These are phyloP conservation scores for Termitomyces sp. DNA, from an alignment of 768 basidiomycete genomes.

Conservation along the genomic window DNA sequence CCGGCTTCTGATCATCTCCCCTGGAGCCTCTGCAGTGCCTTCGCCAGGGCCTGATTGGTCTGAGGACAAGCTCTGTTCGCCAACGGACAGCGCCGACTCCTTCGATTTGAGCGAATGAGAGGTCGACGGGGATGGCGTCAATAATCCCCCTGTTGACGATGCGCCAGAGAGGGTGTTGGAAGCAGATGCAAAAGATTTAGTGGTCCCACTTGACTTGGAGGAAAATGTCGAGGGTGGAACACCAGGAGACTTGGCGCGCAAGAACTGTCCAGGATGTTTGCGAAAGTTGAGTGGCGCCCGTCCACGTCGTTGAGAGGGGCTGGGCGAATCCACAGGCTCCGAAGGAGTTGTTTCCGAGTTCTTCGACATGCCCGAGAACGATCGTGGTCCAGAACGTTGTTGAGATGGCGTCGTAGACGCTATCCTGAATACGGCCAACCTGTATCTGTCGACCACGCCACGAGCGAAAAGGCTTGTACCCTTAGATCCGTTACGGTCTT, in stretches of 20 bases:
- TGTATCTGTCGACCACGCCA: conserved; percentile 88
- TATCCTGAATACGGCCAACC: conserved; percentile 81
- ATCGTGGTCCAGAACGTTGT: conserved; percentile 34
- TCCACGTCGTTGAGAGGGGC: conserved; percentile 58
- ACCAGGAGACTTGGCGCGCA: conserved; percentile 63
- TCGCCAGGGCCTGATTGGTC: conserved; percentile 62
- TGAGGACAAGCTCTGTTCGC: conserved; percentile 64
- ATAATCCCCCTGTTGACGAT: conserved; percentile 39
- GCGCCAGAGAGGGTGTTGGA: conserved; percentile 42
- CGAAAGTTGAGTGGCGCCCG: conserved; percentile 65
- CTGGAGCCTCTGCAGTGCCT: conserved; percentile 15
- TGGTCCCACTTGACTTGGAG: conserved; percentile 32
- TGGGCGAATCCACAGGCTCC: conserved; percentile 38
- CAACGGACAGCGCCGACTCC: conserved; percentile 72
- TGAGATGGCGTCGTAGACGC: conserved; percentile 55
- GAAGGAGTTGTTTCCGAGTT: conserved; percentile 38
- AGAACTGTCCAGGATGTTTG: conserved; percentile 66
- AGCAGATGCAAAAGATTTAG: conserved; percentile 35
- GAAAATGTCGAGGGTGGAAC: conserved; percentile 35
- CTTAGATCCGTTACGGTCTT: conserved; percentile 77
- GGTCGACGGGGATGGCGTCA: conserved; percentile 61
- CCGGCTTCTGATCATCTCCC: conserved; percentile 14
- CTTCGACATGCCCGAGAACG: conserved; percentile 55
- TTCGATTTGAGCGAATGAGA: conserved; percentile 78
- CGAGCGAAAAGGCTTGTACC: conserved; percentile 82